Evolutionary conservation across 345 rosid genomes (phyloP), one percentile per base, ranked within the genome.

Genomic region (Euphorbia tirucalli): DNA sequence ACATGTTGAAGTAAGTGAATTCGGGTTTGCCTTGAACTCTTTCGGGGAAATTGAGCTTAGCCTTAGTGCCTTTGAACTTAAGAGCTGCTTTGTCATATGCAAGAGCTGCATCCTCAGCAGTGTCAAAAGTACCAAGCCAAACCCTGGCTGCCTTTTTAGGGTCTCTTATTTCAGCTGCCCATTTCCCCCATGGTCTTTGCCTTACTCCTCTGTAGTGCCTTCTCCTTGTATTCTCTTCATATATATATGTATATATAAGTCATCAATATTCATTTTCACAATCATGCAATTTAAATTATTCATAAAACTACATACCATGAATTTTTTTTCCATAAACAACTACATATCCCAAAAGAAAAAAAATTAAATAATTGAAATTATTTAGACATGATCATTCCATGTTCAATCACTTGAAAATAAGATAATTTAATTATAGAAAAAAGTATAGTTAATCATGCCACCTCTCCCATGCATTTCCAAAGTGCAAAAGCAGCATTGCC

Each of bases 21-120:
- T 85, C 80, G 16, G 82, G 68, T 7, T 68, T 69, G 2, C 86
- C 90, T 76, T 89, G 97, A 56, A 89, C 91, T 65, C 88, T 77
- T 78, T 91, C 93, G 0, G 98, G 98, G 74, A 93, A 93, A 77
- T 93, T 93, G 13, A 93, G 93, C 74, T 93, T 93, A 46, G 98
- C 98, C 72, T 93, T 93, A 57, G 85, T 89, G 68, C 98, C 98
- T 85, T 91, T 93, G 85, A 93, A 93, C 79, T 86, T 89, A 15
- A 93, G 89, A 44, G 98, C 98, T 4, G 98, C 98, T 60, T 68
- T 86, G 75, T 93, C 98, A 37, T 93, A 93, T 57, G 79, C 79
- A 65, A 70, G 15, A 54, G 79, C 79, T 57, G 79, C 79, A 57
- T 76, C 79, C 71, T 76, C 75, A 24, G 79, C 79, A 57, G 79